phyloP scores from a whole-genome alignment of 2,329 filamentous ascomycete species.

The Trichoderma breve region DNA sequence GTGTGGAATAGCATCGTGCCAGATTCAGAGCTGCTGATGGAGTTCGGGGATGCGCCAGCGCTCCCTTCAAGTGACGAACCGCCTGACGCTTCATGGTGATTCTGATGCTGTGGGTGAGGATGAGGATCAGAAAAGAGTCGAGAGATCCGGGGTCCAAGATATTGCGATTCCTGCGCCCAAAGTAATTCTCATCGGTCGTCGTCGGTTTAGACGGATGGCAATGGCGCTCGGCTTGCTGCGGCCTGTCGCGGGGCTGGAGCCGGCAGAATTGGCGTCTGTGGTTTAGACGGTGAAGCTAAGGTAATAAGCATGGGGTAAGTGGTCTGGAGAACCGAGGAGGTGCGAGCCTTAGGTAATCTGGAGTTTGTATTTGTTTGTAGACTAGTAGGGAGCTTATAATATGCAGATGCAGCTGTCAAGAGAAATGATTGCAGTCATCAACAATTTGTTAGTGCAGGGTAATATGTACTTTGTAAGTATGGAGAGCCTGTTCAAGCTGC shows the following conservation, averaged over 20 bases:
- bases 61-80: conserved; percentile 33
- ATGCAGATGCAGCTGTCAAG: background rate
- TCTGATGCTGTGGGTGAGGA: background rate
- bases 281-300: conserved; percentile 13
- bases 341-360: background rate
- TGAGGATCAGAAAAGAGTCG: conserved; percentile 15
- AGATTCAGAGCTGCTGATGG: conserved; percentile 25
- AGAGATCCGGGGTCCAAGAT: conserved; percentile 16
- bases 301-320: background rate
- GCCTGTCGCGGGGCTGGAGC: conserved; percentile 33
- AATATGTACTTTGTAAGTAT: background rate
- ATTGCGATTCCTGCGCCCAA: conserved; percentile 13
- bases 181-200: conserved; percentile 19
- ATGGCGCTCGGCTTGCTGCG: conserved; percentile 39
- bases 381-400: background rate
- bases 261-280: conserved; percentile 2
- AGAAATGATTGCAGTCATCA: background rate
- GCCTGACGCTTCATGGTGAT: conserved; percentile 35
- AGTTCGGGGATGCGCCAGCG: conserved; percentile 25
- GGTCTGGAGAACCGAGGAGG: background rate
- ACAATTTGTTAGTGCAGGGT: background rate
- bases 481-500: background rate
- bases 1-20: conserved; percentile 50
- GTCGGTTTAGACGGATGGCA: conserved; percentile 27
- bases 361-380: background rate